These are phyloP conservation scores for Persicaria maculosa DNA, from an alignment of 148 eudicot genomes.

Conservation along the genomic window DNA sequence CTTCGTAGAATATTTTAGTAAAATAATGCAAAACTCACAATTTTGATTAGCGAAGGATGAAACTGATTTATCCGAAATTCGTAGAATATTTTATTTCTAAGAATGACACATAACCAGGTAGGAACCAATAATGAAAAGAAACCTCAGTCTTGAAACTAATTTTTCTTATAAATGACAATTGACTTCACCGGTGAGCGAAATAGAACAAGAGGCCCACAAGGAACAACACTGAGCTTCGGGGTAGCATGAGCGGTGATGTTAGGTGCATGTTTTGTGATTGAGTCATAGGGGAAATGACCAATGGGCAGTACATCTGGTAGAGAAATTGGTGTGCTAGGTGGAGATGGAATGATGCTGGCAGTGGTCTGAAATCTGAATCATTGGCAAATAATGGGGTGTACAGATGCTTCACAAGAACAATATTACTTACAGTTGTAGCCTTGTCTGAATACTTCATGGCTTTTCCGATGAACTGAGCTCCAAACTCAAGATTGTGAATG, in stretches of 20 bases:
- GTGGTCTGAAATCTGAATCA: neutral
- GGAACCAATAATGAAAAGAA: neutral
- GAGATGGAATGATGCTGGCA: neutral
- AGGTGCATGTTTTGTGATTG: neutral
- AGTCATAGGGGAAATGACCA: neutral
- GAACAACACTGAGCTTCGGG: neutral
- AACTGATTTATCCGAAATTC: no score
- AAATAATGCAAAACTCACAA: neutral
- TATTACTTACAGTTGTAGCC: slow-evolving; percentile 79
- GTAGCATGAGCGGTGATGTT: neutral
- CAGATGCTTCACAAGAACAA: neutral
- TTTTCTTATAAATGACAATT: neutral
- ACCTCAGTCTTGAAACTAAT: neutral
- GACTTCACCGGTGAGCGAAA: neutral
- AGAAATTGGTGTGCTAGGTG: neutral
- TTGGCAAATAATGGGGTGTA: neutral
- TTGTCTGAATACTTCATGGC: slow-evolving; percentile 74
- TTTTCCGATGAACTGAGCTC: slow-evolving; percentile 44
- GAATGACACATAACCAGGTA: neutral
- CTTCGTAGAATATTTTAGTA: no score
- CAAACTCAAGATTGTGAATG: slow-evolving; percentile 96
- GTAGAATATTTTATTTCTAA: neutral
- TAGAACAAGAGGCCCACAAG: no score
- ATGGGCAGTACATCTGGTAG: neutral
- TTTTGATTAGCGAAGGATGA: neutral